These are phyloP conservation scores for Colletotrichum ledebouriae DNA, from an alignment of 2,329 filamentous ascomycete genomes.

Conservation along the genomic window DNA sequence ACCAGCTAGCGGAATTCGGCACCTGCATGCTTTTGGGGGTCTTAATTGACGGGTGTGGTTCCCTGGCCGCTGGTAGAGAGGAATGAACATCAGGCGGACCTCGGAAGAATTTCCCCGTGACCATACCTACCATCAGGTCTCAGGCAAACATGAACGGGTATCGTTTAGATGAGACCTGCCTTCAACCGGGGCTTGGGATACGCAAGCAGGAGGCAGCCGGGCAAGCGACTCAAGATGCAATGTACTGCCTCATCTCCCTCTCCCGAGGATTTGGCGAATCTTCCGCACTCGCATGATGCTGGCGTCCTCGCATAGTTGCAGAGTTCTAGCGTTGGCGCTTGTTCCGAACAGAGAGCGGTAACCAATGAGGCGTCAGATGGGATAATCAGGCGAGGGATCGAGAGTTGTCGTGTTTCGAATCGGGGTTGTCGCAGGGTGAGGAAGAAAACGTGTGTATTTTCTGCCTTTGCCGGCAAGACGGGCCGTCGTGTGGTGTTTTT, in stretches of 20 bases:
- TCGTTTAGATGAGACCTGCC: conserved; percentile 3
- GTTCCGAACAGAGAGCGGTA: conserved; percentile 10
- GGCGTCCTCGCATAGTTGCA: conserved; percentile 19
- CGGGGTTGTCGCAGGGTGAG: conserved; percentile 16
- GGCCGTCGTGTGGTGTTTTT: conserved; percentile 49
- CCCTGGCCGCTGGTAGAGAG: conserved; percentile 24
- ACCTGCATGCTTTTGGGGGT: conserved; percentile 3
- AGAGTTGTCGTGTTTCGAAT: conserved; percentile 37
- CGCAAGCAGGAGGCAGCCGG: conserved; percentile 18
- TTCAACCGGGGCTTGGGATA: conserved; percentile 10
- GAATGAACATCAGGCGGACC: not conserved
- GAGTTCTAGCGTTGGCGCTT: conserved; percentile 20
- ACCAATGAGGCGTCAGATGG: conserved; percentile 21
- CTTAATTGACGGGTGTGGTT: conserved; percentile 2
- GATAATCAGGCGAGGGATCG: conserved; percentile 34
- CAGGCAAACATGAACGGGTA: not conserved
- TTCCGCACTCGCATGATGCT: conserved; percentile 21
- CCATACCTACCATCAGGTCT: not conserved
- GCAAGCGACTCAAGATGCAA: not conserved
- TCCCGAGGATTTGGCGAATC: conserved; percentile 35
- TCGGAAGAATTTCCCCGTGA: conserved; percentile 28
- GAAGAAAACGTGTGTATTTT: conserved; percentile 39
- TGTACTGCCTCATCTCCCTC: not conserved
- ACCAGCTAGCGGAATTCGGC: conserved; percentile 1
- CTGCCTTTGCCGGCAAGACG: conserved; percentile 49